Evolutionary conservation across 305 asterid genomes (phyloP).

Genomic region (Stenogyne calaminthoides): DNA sequence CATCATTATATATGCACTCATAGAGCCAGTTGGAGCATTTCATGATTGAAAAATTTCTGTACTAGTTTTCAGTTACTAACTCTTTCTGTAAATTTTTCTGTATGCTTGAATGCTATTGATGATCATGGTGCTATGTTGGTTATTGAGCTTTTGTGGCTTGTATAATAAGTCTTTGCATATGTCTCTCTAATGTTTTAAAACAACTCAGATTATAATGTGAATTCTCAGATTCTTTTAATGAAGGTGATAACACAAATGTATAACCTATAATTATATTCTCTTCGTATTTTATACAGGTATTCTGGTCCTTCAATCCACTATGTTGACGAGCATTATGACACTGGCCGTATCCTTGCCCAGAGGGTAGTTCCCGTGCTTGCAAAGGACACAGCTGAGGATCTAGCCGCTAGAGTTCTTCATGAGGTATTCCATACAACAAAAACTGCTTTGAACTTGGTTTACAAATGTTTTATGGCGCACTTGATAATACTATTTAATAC

Average conservation of each 20-base stretch:
- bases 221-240: background rate
- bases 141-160: background rate
- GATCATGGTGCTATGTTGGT: background rate
- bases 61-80: background rate
- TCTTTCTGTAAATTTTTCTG: background rate
- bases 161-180: background rate
- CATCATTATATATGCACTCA: background rate
- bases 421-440: slow-evolving; percentile 43
- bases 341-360: slow-evolving; percentile 89
- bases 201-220: background rate
- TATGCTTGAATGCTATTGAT: background rate
- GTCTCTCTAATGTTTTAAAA: too few species aligned
- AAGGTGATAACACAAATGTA: background rate
- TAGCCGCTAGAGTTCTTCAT: slow-evolving; percentile 80
- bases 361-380: slow-evolving; percentile 77
- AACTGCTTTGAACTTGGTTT: too few species aligned
- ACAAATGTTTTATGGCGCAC: too few species aligned
- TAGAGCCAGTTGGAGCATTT: background rate
- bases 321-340: slow-evolving; percentile 85
- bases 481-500: too few species aligned
- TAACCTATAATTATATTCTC: background rate
- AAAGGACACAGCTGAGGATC: slow-evolving; percentile 74
- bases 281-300: slow-evolving; percentile 44
- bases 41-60: background rate
- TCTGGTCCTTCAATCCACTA: slow-evolving; percentile 88